Percentiles rank a stretch among this genome's conserved stretches.
Evolutionary conservation across 768 basidiomycete genomes (phyloP).

Genomic region (Pleurotus sapidus): DNA sequence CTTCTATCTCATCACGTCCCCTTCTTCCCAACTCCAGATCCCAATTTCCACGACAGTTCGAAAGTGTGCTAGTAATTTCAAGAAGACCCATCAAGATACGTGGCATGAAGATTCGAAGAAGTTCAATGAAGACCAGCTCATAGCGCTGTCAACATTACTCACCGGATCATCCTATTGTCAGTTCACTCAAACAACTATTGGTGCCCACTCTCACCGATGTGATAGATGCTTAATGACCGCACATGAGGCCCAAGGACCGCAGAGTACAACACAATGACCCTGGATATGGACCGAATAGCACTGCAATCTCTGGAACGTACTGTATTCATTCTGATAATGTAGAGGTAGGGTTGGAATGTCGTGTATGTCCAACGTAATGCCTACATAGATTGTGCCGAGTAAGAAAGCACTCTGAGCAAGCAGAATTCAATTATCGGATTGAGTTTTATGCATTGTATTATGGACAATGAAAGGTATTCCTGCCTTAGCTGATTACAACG

Average conservation of each 20-base stretch:
- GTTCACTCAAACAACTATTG: constrained; percentile 17
- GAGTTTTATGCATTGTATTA: too few relatives aligned
- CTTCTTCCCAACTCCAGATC: constrained; percentile 35
- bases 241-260: too few relatives aligned
- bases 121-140: constrained; percentile 84
- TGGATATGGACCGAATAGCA: too few relatives aligned
- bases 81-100: constrained; percentile 82
- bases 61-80: constrained; percentile 77
- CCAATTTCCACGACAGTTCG: constrained; percentile 85
- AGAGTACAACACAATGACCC: too few relatives aligned
- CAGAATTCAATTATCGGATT: too few relatives aligned
- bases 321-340: too few relatives aligned
- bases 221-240: constrained; percentile 9
- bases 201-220: neutral
- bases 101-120: constrained; percentile 88
- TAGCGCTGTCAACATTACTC: constrained; percentile 77
- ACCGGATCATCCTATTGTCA: constrained; percentile 84
- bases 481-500: neutral
- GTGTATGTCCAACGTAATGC: too few relatives aligned
- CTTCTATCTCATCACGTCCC: constrained; percentile 12
- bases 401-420: too few relatives aligned
- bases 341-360: too few relatives aligned
- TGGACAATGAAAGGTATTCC: neutral
- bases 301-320: too few relatives aligned
- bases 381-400: too few relatives aligned